These are phyloP conservation scores for Artomyces pyxidatus DNA, from an alignment of 768 basidiomycete genomes.

Conservation along the genomic window DNA sequence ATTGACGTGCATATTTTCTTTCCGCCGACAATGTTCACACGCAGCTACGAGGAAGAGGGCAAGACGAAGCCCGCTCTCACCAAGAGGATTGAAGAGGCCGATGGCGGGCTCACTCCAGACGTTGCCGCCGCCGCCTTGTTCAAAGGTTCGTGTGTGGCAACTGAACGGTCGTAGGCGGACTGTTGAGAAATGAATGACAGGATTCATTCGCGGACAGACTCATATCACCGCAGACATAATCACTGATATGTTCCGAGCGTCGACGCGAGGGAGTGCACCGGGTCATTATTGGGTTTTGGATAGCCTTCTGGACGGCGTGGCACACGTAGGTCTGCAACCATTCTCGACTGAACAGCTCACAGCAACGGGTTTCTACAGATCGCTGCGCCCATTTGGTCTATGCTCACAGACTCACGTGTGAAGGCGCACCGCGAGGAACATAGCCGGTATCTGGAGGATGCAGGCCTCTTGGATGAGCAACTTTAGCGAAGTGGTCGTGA, in stretches of 20 bases:
- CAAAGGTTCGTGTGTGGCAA: background rate
- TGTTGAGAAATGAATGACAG: background rate
- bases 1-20: constrained; percentile 76
- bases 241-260: background rate
- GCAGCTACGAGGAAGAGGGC: constrained; percentile 69
- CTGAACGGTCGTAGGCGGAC: background rate
- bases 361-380: background rate
- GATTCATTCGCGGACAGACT: background rate
- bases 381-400: background rate
- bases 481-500: too few relatives aligned
- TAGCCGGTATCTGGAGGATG: background rate
- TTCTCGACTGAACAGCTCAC: background rate
- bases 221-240: background rate
- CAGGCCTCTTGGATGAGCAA: too few relatives aligned
- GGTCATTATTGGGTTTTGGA: background rate
- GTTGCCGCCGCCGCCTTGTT: background rate
- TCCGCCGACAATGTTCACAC: constrained; percentile 71
- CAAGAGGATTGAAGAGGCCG: constrained; percentile 65
- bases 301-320: background rate
- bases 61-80: constrained; percentile 67
- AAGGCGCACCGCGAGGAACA: background rate
- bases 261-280: background rate
- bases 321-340: background rate
- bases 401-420: background rate
- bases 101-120: constrained; percentile 21